These are phyloP conservation scores for Grosmannia serpens DNA, from an alignment of 2,329 filamentous ascomycete genomes.

Conservation along the genomic window DNA sequence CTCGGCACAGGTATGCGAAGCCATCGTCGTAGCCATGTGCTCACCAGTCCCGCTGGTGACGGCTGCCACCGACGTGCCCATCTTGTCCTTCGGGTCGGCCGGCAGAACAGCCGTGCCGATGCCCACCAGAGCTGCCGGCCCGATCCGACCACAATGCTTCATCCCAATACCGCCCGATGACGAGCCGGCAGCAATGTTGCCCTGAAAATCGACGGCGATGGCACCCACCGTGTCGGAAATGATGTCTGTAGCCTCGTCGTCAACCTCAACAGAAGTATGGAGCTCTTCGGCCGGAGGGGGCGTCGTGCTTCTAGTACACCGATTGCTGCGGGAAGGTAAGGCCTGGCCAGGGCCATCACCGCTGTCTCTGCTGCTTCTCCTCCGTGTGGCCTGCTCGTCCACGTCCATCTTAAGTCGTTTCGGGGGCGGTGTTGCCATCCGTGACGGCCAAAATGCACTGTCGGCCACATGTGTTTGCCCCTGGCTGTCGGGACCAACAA, in stretches of 20 bases:
- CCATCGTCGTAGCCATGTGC: slow-evolving; percentile 94
- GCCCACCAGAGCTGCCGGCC: slow-evolving; percentile 85
- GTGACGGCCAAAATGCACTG: neutral
- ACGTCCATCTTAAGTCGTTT: slow-evolving; percentile 4
- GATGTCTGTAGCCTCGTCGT: slow-evolving; percentile 26
- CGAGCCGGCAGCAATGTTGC: slow-evolving; percentile 84
- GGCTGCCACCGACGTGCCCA: slow-evolving; percentile 60
- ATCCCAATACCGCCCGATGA: slow-evolving; percentile 97
- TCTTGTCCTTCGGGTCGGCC: slow-evolving; percentile 55
- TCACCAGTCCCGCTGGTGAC: slow-evolving; percentile 94
- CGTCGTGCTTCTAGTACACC: neutral
- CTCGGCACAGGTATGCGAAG: slow-evolving; percentile 75
- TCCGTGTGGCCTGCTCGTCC: neutral
- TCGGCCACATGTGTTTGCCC: neutral
- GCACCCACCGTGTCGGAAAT: slow-evolving; percentile 93
- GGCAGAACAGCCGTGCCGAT: slow-evolving; percentile 88
- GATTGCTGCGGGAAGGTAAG: neutral
- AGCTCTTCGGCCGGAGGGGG: neutral
- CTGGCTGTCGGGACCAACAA: neutral
- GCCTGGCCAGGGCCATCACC: neutral
- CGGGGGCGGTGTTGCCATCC: neutral
- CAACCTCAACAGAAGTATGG: neutral
- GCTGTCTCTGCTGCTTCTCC: neutral
- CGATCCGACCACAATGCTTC: slow-evolving; percentile 88
- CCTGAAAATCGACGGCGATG: slow-evolving; percentile 77